phyloP scores from a whole-genome alignment of 2,329 filamentous ascomycete species.

The Colletotrichum musicola region DNA sequence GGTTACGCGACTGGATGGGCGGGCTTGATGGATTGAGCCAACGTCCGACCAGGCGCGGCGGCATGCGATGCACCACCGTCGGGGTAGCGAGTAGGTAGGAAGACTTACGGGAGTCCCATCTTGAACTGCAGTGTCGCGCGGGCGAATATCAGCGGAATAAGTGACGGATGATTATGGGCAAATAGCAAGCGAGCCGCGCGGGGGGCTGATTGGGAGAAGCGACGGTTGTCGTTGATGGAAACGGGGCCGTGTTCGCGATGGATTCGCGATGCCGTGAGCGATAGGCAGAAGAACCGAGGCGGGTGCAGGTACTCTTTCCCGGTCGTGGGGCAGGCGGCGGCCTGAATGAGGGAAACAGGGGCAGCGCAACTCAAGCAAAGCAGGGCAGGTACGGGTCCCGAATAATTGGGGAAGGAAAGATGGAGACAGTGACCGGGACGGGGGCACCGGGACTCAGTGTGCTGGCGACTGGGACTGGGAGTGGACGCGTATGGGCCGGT shows the following conservation, averaged over 20 bases:
- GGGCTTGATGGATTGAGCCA: slow-evolving; percentile 37
- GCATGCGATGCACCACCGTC: slow-evolving; percentile 32
- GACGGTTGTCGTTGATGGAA: slow-evolving; percentile 18
- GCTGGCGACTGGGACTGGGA: not conserved
- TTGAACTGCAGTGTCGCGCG: slow-evolving; percentile 30
- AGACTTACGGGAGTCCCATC: slow-evolving; percentile 64
- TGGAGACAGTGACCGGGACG: slow-evolving; percentile 29
- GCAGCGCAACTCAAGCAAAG: not conserved
- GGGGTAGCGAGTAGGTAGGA: slow-evolving; percentile 4
- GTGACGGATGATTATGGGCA: not conserved
- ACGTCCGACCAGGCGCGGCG: slow-evolving; percentile 29
- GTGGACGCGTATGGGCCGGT: not conserved
- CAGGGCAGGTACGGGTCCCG: not conserved
- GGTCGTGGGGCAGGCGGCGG: slow-evolving; percentile 26
- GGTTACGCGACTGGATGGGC: slow-evolving; percentile 30
- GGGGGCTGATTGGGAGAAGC: not conserved
- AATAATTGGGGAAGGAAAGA: slow-evolving; percentile 3
- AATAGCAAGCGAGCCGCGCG: not conserved
- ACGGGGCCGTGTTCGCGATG: slow-evolving; percentile 29
- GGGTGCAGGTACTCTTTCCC: slow-evolving; percentile 5
- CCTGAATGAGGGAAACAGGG: slow-evolving; percentile 14
- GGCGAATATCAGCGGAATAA: not conserved
- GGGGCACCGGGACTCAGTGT: slow-evolving; percentile 15
- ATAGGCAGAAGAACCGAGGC: slow-evolving; percentile 2
- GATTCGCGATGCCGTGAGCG: slow-evolving; percentile 30